Conservation (phyloP, 1,139 yeast genomes). For the Magnusiomyces ingens region DNA sequence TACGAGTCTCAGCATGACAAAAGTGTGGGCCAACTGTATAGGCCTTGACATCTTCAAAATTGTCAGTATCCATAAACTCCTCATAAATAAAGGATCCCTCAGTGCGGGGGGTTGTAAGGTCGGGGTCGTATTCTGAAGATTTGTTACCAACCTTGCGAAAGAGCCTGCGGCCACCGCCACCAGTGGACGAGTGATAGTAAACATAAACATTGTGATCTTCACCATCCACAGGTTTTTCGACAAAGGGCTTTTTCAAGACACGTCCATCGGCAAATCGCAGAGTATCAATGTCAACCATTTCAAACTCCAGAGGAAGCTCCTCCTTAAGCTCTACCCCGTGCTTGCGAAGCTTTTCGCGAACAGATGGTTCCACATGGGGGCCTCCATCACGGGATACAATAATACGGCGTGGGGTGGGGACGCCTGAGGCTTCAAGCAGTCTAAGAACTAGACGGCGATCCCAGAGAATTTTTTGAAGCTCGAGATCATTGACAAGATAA, state of each 20-base stretch:
- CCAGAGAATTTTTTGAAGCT: conserved; percentile 91
- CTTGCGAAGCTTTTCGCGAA: conserved; percentile 46
- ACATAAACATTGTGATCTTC: conserved; percentile 97
- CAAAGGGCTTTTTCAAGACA: conserved; percentile 77
- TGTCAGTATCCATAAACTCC: conserved; percentile 94
- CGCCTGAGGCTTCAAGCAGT: conserved; percentile 73
- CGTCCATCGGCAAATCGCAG: conserved; percentile 63
- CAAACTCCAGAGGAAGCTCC: conserved; percentile 66
- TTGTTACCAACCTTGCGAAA: conserved; percentile 97
- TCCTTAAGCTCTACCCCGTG: conserved; percentile 50
- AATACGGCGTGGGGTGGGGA: conserved; percentile 81
- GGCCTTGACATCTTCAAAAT: conserved; percentile 97
- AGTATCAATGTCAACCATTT: conserved; percentile 78
- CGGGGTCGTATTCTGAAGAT: conserved; percentile 92
- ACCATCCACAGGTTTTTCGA: conserved; percentile 98
- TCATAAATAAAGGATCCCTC: conserved; percentile 92
- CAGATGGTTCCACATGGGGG: conserved; percentile 68
- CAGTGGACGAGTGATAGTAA: conserved; percentile 78
- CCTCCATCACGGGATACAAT: conserved; percentile 97
- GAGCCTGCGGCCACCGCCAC: conserved; percentile 94
- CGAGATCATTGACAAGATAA: conserved; percentile 77
- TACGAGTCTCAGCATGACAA: conserved; percentile 97
- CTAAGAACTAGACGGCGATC: conserved; percentile 85
- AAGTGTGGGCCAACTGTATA: conserved; percentile 87
- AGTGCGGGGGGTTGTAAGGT: conserved; percentile 64